These are phyloP conservation scores for Colletotrichum horii DNA, from an alignment of 2,329 filamentous ascomycete genomes.

Conservation along the genomic window DNA sequence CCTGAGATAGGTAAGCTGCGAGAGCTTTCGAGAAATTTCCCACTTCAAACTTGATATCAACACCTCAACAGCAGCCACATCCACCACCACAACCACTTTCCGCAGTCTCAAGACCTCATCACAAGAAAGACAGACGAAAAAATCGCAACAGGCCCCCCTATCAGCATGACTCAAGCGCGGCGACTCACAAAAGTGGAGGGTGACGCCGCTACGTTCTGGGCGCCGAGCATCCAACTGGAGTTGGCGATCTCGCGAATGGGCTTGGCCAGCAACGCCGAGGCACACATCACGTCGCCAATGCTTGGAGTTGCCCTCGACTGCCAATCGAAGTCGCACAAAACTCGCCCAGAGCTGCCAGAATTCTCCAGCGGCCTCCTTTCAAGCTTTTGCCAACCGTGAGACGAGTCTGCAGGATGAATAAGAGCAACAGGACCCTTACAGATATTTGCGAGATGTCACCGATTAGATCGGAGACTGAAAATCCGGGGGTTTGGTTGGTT, in stretches of 20 bases:
- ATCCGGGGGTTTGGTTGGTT: background rate
- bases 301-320: slow-evolving; percentile 2
- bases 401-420: slow-evolving; percentile 9
- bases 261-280: slow-evolving; percentile 10
- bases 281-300: slow-evolving; percentile 15
- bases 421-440: background rate
- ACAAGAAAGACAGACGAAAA: background rate
- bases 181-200: slow-evolving; percentile 10
- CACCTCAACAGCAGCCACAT: background rate
- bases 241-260: slow-evolving; percentile 15
- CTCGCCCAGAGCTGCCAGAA: background rate
- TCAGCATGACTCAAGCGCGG: slow-evolving; percentile 2
- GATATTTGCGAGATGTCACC: background rate
- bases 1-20: background rate
- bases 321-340: slow-evolving; percentile 9
- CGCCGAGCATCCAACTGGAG: slow-evolving; percentile 17
- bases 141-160: background rate
- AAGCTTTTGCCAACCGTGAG: slow-evolving; percentile 19
- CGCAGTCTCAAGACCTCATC: background rate
- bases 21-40: slow-evolving; percentile 10
- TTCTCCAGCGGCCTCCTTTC: background rate
- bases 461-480: background rate
- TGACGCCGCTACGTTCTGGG: slow-evolving; percentile 12
- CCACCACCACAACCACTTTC: background rate
- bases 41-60: background rate